phyloP scores from a whole-genome alignment of 106 monocot species.

The Apostasia shenzhenica region DNA sequence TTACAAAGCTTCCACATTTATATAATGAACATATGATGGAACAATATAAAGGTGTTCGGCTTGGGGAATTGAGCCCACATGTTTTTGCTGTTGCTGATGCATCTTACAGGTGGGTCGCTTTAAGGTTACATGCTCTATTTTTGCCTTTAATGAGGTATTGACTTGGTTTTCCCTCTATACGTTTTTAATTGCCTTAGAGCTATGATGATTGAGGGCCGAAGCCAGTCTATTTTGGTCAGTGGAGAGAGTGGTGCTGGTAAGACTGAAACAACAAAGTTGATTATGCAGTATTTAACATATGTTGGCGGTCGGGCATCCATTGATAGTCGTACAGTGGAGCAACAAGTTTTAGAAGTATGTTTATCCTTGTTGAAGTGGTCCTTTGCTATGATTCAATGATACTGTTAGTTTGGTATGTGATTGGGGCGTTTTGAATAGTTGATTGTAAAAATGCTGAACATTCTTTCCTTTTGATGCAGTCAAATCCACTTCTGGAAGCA shows the following conservation, averaged over 20 bases:
- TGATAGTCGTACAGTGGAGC: slow-evolving; percentile 43
- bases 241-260: slow-evolving; percentile 66
- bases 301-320: slow-evolving; percentile 41
- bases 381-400: neutral
- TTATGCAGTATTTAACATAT: slow-evolving; percentile 58
- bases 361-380: neutral
- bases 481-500: slow-evolving; percentile 64
- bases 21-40: slow-evolving; percentile 67
- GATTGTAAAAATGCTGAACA: neutral
- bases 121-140: neutral
- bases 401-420: neutral
- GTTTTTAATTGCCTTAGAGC: slow-evolving; percentile 20
- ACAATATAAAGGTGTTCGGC: slow-evolving; percentile 44
- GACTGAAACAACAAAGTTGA: slow-evolving; percentile 60
- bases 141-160: neutral
- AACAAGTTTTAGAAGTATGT: slow-evolving; percentile 56
- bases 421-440: neutral
- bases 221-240: slow-evolving; percentile 60
- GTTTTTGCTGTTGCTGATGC: slow-evolving; percentile 68
- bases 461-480: slow-evolving; percentile 25
- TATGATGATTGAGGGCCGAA: slow-evolving; percentile 43
- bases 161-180: neutral
- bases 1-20: slow-evolving; percentile 54
- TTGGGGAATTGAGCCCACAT: slow-evolving; percentile 59
- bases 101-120: slow-evolving; percentile 31